phyloP scores from a whole-genome alignment of 73 alveolate genomes.

The Paramecium biaurelia region DNA sequence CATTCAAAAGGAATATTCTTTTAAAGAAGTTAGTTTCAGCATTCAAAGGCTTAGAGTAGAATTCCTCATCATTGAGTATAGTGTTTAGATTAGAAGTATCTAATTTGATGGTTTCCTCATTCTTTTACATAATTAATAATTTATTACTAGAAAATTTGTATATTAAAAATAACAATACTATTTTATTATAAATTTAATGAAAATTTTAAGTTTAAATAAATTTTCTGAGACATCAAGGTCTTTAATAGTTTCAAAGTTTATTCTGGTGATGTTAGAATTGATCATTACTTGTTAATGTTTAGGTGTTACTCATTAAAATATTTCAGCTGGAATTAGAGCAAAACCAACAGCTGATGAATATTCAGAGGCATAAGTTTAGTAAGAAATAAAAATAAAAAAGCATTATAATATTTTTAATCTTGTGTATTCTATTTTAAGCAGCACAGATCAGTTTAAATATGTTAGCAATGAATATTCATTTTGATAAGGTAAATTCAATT shows the following conservation, averaged over 20 bases:
- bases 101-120: background rate
- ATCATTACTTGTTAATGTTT: background rate
- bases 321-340: conserved; percentile 2
- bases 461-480: conserved; percentile 19
- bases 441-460: background rate
- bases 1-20: background rate
- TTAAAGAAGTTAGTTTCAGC: background rate
- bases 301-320: background rate
- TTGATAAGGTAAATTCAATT: conserved; percentile 21
- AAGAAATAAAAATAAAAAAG: background rate
- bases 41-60: background rate
- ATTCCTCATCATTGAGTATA: background rate
- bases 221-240: conserved; percentile 1
- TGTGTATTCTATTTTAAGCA: conserved; percentile 1
- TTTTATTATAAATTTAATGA: background rate
- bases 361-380: background rate
- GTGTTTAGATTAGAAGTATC: background rate
- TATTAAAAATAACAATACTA: background rate
- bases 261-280: background rate
- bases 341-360: background rate
- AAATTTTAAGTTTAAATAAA: background rate
- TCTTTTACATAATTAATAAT: background rate
- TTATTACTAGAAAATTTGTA: background rate
- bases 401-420: background rate
- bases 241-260: background rate